A percentile compares a stretch with the other conserved stretches of the same genome.
phyloP scores from a whole-genome alignment of 2,329 filamentous ascomycete genomes.

The Paraphaeosphaeria sporulosa region DNA sequence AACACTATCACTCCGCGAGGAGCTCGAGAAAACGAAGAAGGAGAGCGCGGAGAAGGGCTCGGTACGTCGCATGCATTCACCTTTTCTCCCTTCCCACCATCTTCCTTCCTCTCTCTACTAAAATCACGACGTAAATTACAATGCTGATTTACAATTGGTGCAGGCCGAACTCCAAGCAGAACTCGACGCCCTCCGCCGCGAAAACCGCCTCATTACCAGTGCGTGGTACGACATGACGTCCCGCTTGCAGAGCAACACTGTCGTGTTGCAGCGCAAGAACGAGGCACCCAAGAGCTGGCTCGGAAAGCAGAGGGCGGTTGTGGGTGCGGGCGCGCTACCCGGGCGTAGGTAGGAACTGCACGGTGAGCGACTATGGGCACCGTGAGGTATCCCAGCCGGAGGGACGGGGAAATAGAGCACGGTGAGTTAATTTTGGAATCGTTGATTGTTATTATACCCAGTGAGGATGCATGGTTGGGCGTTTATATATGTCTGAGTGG shows the following conservation, averaged over 20 bases:
- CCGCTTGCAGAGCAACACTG: constrained; percentile 82
- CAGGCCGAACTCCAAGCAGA: constrained; percentile 50
- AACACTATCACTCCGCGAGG: constrained; percentile 34
- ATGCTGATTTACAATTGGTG: constrained; percentile 7
- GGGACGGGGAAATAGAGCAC: too few species aligned
- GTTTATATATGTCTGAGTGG: too few species aligned
- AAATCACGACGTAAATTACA: not conserved
- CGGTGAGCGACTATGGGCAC: not conserved
- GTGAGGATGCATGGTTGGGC: too few species aligned
- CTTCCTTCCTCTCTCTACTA: not conserved
- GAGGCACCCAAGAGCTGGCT: constrained; percentile 83
- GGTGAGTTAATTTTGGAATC: too few species aligned
- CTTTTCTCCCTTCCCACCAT: not conserved
- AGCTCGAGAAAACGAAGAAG: constrained; percentile 44
- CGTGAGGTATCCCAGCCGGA: not conserved
- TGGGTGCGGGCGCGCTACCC: constrained; percentile 32
- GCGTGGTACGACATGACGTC: constrained; percentile 86
- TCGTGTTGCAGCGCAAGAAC: constrained; percentile 76
- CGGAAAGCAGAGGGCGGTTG: constrained; percentile 74
- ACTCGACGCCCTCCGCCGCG: constrained; percentile 75
- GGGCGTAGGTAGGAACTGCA: not conserved
- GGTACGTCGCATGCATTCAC: constrained; percentile 27
- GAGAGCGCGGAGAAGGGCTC: constrained; percentile 47
- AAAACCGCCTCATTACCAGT: constrained; percentile 80
- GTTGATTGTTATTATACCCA: too few species aligned